A percentile compares a stretch with the other conserved stretches of the same genome.
Evolutionary conservation across 176 grass and related monocot species (phyloP).

Genomic region (Thalia dealbata): DNA sequence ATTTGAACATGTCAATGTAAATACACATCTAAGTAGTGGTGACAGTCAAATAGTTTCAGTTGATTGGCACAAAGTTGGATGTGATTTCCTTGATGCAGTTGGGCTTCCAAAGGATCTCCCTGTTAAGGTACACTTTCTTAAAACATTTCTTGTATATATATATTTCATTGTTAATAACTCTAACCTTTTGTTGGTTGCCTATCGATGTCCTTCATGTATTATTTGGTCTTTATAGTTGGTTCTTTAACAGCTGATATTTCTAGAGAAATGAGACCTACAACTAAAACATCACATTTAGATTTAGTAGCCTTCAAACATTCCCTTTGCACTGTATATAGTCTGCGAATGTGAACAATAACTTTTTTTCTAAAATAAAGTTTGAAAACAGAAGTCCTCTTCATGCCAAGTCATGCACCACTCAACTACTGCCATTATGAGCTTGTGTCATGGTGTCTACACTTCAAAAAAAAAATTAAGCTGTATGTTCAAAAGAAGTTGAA

Average conservation of each 20-base stretch:
- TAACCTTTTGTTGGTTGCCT: background rate
- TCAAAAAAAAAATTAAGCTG: background rate
- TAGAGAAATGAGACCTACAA: background rate
- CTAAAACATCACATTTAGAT: background rate
- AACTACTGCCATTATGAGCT: background rate
- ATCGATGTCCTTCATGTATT: background rate
- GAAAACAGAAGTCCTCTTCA: background rate
- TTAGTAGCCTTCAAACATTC: no score
- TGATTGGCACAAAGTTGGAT: slow-evolving; percentile 18
- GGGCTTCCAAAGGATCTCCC: slow-evolving; percentile 10
- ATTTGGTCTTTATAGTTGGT: background rate
- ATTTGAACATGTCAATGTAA: slow-evolving; percentile 1
- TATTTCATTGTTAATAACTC: background rate
- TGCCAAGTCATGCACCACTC: background rate
- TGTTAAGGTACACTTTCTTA: background rate
- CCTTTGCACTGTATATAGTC: no score
- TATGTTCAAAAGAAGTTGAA: background rate
- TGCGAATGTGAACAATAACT: background rate
- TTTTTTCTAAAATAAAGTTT: background rate
- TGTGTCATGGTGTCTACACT: background rate
- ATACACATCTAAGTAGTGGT: background rate
- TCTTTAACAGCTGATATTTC: background rate
- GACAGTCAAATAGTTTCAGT: background rate
- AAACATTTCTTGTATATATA: background rate
- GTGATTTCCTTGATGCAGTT: slow-evolving; percentile 5